phyloP scores from a whole-genome alignment of 2,329 filamentous ascomycete genomes.

The Fusarium newnesense region DNA sequence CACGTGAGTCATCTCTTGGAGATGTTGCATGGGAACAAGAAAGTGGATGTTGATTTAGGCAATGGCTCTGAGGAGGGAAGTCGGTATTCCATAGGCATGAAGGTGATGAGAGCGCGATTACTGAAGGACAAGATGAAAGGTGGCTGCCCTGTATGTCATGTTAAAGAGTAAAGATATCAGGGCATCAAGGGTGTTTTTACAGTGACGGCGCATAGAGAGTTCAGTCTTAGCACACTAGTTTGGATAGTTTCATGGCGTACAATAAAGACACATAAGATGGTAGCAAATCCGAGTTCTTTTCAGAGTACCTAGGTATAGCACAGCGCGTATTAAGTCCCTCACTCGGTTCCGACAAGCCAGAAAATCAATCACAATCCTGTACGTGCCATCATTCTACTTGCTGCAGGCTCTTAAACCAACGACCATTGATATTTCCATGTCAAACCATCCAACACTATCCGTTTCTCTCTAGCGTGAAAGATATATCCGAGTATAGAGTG shows the following conservation, averaged over 20 bases:
- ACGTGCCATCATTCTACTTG: conserved; percentile 32
- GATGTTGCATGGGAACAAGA: conserved; percentile 57
- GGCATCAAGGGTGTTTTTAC: conserved; percentile 14
- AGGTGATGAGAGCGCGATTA: conserved; percentile 86
- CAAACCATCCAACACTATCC: conserved; percentile 30
- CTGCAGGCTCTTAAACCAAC: conserved; percentile 25
- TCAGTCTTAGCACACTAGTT: conserved; percentile 11
- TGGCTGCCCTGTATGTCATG: conserved; percentile 70
- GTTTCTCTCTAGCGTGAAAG: conserved; percentile 22
- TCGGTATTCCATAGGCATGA: conserved; percentile 79
- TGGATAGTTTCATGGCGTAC: conserved; percentile 9
- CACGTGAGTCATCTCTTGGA: conserved; percentile 78
- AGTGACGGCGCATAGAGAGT: conserved; percentile 25
- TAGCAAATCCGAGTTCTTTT: conserved; percentile 31
- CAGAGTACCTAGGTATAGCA: conserved; percentile 42
- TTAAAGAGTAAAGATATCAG: conserved; percentile 32
- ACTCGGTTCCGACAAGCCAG: conserved; percentile 32
- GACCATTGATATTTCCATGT: conserved; percentile 14
- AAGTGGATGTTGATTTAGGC: conserved; percentile 59
- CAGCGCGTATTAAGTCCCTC: conserved; percentile 39
- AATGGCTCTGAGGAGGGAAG: conserved; percentile 54
- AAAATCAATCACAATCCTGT: conserved; percentile 33
- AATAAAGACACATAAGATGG: conserved; percentile 9
- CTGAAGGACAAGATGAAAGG: conserved; percentile 75
- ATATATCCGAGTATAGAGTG: conserved; percentile 22